A percentile compares a stretch with the other conserved stretches of the same genome.
These are phyloP conservation scores for Sarocladium oryzae DNA, from an alignment of 2,329 filamentous ascomycete species.

Conservation along the genomic window DNA sequence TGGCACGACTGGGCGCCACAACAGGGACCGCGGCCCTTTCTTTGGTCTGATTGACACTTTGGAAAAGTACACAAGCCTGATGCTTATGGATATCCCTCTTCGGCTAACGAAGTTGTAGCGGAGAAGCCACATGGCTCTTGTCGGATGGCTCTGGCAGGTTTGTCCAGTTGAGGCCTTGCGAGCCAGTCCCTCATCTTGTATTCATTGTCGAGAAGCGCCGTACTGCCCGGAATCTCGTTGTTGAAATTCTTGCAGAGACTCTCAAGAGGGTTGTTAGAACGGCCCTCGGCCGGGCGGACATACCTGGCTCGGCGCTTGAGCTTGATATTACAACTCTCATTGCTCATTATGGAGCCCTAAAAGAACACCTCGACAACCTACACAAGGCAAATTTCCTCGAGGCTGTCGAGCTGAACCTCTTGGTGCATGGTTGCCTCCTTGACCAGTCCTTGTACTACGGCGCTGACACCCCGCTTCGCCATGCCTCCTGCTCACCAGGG, in stretches of 20 bases:
- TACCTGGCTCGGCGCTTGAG: background rate
- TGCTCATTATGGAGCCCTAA: background rate
- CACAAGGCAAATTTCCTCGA: background rate
- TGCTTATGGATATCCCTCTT: background rate
- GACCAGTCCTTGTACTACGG: background rate
- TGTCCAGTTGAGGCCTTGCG: slow-evolving; percentile 15
- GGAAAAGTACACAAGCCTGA: slow-evolving; percentile 17
- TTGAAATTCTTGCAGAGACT: slow-evolving; percentile 27
- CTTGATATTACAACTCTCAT: background rate
- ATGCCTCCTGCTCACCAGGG: slow-evolving; percentile 17
- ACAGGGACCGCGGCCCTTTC: background rate
- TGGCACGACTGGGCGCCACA: background rate
- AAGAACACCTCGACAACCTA: background rate
- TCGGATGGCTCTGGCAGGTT: slow-evolving; percentile 22
- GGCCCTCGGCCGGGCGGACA: background rate
- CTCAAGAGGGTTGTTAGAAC: slow-evolving; percentile 21
- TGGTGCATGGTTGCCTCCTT: background rate
- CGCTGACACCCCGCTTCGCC: background rate
- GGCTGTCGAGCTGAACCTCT: background rate
- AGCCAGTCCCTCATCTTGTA: slow-evolving; percentile 16
- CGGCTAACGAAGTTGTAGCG: slow-evolving; percentile 13
- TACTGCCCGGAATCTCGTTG: slow-evolving; percentile 14
- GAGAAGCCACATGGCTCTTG: slow-evolving; percentile 18
- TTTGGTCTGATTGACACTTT: slow-evolving; percentile 15
- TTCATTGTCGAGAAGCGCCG: slow-evolving; percentile 23